Base-by-base conservation (phyloP, 1,139 yeast species). In the Kazachstania sp. region DNA sequence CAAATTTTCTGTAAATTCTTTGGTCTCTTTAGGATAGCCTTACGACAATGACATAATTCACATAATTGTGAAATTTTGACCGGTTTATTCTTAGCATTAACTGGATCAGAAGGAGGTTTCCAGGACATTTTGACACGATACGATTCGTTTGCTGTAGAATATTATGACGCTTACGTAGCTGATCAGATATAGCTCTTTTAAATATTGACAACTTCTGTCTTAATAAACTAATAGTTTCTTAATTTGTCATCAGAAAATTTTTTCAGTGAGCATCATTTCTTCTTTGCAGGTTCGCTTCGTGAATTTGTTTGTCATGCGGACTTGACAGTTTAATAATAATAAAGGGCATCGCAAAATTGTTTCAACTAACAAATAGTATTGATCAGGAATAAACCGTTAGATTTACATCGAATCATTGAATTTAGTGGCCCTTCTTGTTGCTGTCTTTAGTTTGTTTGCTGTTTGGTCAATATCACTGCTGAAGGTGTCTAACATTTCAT, bases 1-100 rank as follows among this genome's bases (percentile, higher is more conserved):
- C 99, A 94, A n/a, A 94, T 72, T 60, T 86, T 87, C 66, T 85
- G 94, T 39, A 86, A 74, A 54, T 92, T 92, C 64, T 94, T 92
- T 15, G 99, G 99, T 52, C 98, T 75, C 61, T 81, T 84, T 74
- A 94, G 76, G 29, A 85, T 86, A 0, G 97, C 96, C 61, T 86
- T 85, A 46, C 92, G 75, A 26, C 78, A 75, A 55, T 80, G 83
- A 63, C 98, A 92, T n/a, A 87, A 74, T 66, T 88, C 95, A 68
- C 98, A 92, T 20, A 78, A 68, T 52, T 70, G 72, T 2, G 70
- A 56, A 0, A 75, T 66, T 59, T 78, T 79, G 28, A 75, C 46
- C 23, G 49, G 45, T 36, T 53, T 53, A 29, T 49, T 49, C 13
- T 52, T 50, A 34, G 48, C 58, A 42, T 62, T 63, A 4, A 58